Evolutionary conservation across 2,329 filamentous ascomycete species (phyloP), one percentile per base, ranked within the genome.

Genomic region (Chaetothyriales sp.): DNA sequence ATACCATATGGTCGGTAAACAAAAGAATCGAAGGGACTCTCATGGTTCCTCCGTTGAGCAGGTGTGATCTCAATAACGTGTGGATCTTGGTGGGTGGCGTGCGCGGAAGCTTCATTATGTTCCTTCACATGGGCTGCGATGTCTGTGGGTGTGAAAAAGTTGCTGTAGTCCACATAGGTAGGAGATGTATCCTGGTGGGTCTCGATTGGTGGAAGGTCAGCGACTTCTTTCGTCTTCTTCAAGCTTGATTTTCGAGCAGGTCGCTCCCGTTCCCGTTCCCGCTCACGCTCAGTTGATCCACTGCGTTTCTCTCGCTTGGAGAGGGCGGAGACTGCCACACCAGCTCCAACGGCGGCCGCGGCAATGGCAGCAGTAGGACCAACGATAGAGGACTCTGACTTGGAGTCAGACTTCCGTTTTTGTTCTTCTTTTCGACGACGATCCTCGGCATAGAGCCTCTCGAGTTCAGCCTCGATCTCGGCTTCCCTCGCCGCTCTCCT

Each of bases 291-390:
- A 61, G 44, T 15, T 43, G 51, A 18, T 44, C 44, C 12, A 49
- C 18, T 26, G 26, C 43, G 26, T 58, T 28, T 50, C 60, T 52
- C 26, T 59, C 61, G 47, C 62, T 60, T 12, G 59, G 62, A 43
- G 60, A 63, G 19, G 10, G 68, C 64, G 48, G 70, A 66, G 15
- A 69, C 66, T 47, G 72, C 66, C 42, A 67, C 63, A 51, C 71
- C 66, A 20, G 67, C 68, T 43, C 72, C 73, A 12, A 73, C 73
- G 18, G 74, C 72, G 3, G 73, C 73, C 20, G 71, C 75, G 26
- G 72, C 72, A 39, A 39, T 5, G 12, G 73, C 67, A n/a, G 73
- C 73, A 47, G 63, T 60, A 39, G 32, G 3, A 20, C 59, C 61
- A 47, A 62, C 60, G 63, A 64, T 65, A 7, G 64, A 64, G 18